Evolutionary conservation across 108 stramenopile species (phyloP).

Genomic region (Cyclotella atomus): DNA sequence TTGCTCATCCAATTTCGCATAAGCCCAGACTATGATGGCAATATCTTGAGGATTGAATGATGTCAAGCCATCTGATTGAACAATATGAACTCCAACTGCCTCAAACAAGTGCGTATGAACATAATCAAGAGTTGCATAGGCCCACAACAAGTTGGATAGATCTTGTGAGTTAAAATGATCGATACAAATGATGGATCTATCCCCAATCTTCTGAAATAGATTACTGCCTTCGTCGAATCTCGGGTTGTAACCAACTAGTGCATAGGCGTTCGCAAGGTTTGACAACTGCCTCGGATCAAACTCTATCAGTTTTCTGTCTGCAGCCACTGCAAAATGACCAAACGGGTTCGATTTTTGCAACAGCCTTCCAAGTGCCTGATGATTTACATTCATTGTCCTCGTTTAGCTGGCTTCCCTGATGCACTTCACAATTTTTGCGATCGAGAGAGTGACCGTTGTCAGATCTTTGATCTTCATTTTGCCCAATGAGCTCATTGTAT

Average conservation of each 20-base stretch:
- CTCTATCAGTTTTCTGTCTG: too few relatives aligned
- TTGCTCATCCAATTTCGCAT: not conserved
- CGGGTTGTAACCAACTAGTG: not conserved
- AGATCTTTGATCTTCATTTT: not conserved
- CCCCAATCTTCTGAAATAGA: not conserved
- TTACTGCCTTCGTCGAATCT: not conserved
- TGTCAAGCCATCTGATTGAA: not conserved
- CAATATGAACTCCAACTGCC: not conserved
- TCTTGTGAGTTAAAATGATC: constrained; percentile 4
- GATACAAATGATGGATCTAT: not conserved
- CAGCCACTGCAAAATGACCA: too few relatives aligned
- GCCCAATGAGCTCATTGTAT: not conserved
- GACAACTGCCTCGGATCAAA: not conserved
- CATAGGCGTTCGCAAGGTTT: constrained; percentile 8
- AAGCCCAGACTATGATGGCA: not conserved
- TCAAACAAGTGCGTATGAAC: not conserved
- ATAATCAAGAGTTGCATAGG: not conserved
- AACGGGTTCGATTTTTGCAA: not conserved
- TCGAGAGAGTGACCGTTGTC: not conserved
- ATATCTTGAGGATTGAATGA: not conserved
- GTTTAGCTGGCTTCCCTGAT: not conserved
- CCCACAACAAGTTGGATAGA: constrained; percentile 5
- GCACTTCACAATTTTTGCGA: not conserved
- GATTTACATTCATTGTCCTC: not conserved
- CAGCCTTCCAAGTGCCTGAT: not conserved